These are phyloP conservation scores for Aspergillus sojae DNA, from an alignment of 2,329 filamentous ascomycete genomes.

Conservation along the genomic window DNA sequence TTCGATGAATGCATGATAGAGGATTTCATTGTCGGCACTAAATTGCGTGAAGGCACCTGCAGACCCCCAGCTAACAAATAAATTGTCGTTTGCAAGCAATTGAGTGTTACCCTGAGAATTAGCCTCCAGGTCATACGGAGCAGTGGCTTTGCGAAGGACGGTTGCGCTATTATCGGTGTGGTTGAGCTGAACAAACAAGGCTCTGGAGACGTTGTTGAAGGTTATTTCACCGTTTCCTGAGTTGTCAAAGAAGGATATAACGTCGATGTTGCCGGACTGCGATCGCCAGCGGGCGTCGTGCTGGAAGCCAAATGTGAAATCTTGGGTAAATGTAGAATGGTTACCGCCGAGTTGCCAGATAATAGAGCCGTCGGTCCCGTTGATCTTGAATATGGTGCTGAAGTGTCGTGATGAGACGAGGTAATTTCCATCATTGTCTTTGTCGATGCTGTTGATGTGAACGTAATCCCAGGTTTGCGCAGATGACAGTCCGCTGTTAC, in stretches of 20 bases:
- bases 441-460: conserved; percentile 29
- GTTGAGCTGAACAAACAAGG: conserved; percentile 25
- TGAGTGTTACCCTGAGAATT: conserved; percentile 32
- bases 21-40: conserved; percentile 27
- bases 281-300: conserved; percentile 19
- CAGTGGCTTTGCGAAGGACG: conserved; percentile 3
- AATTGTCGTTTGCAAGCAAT: conserved; percentile 28
- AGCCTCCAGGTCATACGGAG: conserved; percentile 25
- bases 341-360: conserved; percentile 32
- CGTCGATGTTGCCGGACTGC: conserved; percentile 7
- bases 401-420: conserved; percentile 30
- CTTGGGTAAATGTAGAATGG: conserved; percentile 22
- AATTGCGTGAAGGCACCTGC: conserved; percentile 25
- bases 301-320: conserved; percentile 43
- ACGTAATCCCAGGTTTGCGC: conserved; percentile 34
- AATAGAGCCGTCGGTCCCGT: conserved; percentile 28
- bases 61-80: conserved; percentile 35
- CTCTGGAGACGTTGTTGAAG: conserved; percentile 23
- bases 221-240: conserved; percentile 33
- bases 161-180: conserved; percentile 9
- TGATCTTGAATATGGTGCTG: conserved; percentile 32
- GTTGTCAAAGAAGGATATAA: conserved; percentile 31
- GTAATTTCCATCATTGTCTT: conserved; percentile 27
- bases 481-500: neutral
- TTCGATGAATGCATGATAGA: conserved; percentile 40